These are phyloP conservation scores for Nowakowskiella sp. DNA, from an alignment of 192 early-diverging fungal species.

Conservation along the genomic window DNA sequence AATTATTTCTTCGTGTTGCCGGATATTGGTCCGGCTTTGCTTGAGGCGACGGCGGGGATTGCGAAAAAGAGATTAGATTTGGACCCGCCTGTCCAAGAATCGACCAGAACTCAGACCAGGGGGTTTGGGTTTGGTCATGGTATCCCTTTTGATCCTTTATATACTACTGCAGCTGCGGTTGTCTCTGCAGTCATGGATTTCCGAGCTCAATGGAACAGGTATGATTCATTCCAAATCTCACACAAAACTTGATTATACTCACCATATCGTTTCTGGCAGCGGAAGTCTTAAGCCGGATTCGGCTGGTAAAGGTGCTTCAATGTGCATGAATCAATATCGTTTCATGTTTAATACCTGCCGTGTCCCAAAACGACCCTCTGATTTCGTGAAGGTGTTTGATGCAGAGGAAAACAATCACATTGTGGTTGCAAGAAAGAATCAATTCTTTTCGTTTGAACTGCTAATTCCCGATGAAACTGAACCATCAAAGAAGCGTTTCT, in stretches of 20 bases:
- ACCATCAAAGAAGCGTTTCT: constrained; percentile 34
- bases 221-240: too few species aligned
- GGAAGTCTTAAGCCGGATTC: neutral
- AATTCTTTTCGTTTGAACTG: constrained; percentile 64
- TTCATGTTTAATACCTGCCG: constrained; percentile 1
- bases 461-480: constrained; percentile 14
- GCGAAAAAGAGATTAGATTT: too few species aligned
- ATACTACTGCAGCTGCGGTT: too few species aligned
- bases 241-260: too few species aligned
- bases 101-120: neutral
- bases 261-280: neutral
- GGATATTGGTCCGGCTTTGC: neutral
- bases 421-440: constrained; percentile 68
- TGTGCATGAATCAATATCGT: neutral
- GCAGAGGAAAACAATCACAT: constrained; percentile 37
- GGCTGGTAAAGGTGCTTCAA: neutral
- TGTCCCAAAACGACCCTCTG: neutral
- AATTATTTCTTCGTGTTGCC: constrained; percentile 79
- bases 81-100: neutral
- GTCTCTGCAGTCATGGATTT: too few species aligned
- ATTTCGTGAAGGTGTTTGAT: neutral
- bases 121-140: too few species aligned
- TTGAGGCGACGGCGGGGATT: neutral
- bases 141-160: too few species aligned
- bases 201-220: too few species aligned